Evolutionary conservation across 1,284 basidiomycete genomes (phyloP), one percentile per base, ranked within the genome.

Genomic region (Cryptococcus amylolentus): DNA sequence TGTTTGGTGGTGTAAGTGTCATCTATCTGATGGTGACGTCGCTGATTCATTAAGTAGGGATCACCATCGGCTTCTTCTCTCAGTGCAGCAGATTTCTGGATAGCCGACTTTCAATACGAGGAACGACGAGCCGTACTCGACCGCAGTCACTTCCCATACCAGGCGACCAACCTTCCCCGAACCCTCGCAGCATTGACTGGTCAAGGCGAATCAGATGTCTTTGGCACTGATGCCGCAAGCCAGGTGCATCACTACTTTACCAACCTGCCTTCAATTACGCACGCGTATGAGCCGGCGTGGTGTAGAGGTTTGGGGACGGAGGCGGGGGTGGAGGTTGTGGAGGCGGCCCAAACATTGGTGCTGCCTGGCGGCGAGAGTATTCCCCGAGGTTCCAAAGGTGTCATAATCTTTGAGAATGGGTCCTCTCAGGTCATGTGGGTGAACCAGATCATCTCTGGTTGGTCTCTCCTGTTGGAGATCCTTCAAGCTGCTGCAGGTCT

Each of bases 51-150:
- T n/a, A 18, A 41, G 3, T 39, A 63, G 65, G 71, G 67, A 6
- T 61, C 66, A 10, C 51, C 61, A 28, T 57, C 58, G 13, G 64
- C 65, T 0, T 68, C 70, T 3, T 62, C 64, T 3, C 61, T 64
- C 5, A 48, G 75, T 10, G 60, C 63, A 8, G 61, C 62, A n/a
- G 72, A 73, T 51, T 76, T 67, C 56, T 76, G 74, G 74, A 53
- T 58, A 10, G 64, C 60, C 39, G 74, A 76, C 56, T 68, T 56
- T 47, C 60, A 61, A 7, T 61, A 63, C 45, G 61, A 66, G 4
- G 60, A 62, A 40, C 69, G 74, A 12, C 67, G 68, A 12, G 64
- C 70, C 1, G 55, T 72, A 16, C 67, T 76, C 16, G 67, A 70
- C 47, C 52, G 65, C 18, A 63, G 69, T 23, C 59, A 56, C 13